Conservation (phyloP, 2,329 filamentous ascomycete genomes). For the Zasmidium citrigriseum region DNA sequence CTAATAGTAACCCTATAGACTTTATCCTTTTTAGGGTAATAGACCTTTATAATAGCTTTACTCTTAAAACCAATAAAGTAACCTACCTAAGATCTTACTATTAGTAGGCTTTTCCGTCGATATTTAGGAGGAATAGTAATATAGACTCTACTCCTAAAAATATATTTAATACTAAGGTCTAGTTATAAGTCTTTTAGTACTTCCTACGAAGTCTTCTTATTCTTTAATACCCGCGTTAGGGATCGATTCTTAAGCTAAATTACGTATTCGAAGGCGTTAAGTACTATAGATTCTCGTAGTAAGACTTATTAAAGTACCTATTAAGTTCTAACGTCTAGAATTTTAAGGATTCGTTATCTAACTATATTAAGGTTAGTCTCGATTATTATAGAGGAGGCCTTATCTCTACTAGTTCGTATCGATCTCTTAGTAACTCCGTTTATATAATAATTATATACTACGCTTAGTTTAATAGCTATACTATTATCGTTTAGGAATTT, state of each 20-base stretch:
- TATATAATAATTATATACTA: slow-evolving; percentile 2
- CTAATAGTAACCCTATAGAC: neutral
- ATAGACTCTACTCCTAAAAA: slow-evolving; percentile 6
- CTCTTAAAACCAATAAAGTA: slow-evolving; percentile 7
- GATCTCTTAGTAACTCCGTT: neutral
- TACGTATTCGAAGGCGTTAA: neutral
- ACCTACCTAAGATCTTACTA: neutral
- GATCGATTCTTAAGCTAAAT: slow-evolving; percentile 11
- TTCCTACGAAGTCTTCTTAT: slow-evolving; percentile 8
- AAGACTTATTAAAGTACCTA: neutral
- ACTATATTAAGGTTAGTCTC: no score
- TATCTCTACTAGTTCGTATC: no score
- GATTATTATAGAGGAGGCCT: no score
- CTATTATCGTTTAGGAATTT: neutral
- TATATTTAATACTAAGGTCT: neutral
- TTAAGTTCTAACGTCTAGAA: neutral
- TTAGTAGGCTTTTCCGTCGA: neutral
- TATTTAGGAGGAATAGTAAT: neutral
- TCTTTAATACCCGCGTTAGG: slow-evolving; percentile 4
- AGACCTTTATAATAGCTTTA: slow-evolving; percentile 1
- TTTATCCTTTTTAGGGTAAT: neutral
- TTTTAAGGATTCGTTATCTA: no score
- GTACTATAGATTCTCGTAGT: neutral
- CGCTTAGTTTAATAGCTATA: neutral
- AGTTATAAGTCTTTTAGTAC: neutral